Conservation (phyloP, 805 yeast genomes). For the Zygosaccharomyces lentus region DNA sequence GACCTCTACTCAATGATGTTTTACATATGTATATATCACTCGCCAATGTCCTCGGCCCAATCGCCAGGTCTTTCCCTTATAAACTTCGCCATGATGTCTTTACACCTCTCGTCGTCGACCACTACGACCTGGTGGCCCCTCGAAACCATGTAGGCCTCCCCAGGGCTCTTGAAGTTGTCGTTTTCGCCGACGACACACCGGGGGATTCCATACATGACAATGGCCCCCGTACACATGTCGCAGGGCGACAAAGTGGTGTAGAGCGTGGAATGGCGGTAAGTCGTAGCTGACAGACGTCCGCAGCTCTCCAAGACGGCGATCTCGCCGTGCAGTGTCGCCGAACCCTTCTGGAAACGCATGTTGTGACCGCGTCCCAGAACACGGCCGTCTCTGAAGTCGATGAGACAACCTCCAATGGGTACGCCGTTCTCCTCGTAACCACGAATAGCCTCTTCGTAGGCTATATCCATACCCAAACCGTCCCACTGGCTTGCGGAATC, state of each 20-base stretch:
- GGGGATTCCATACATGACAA: slow-evolving; percentile 79
- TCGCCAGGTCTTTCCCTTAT: slow-evolving; percentile 72
- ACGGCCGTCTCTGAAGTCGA: slow-evolving; percentile 58
- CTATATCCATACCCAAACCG: slow-evolving; percentile 58
- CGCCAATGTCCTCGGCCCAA: slow-evolving; percentile 81
- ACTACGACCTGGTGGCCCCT: slow-evolving; percentile 73
- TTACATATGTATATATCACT: slow-evolving; percentile 13
- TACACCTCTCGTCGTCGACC: slow-evolving; percentile 55
- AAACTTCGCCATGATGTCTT: slow-evolving; percentile 69
- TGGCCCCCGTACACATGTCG: slow-evolving; percentile 93
- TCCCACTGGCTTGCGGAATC: slow-evolving; percentile 47
- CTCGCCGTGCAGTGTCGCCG: slow-evolving; percentile 89
- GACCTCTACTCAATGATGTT: neutral
- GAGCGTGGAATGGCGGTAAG: slow-evolving; percentile 81
- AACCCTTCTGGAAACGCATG: slow-evolving; percentile 76
- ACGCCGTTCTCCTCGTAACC: slow-evolving; percentile 84
- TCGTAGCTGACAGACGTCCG: slow-evolving; percentile 77
- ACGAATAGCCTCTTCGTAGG: slow-evolving; percentile 64
- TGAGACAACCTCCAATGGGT: slow-evolving; percentile 56
- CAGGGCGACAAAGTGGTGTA: slow-evolving; percentile 93
- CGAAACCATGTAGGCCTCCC: slow-evolving; percentile 63
- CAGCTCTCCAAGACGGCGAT: slow-evolving; percentile 85
- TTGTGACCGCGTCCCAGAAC: slow-evolving; percentile 89
- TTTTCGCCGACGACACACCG: slow-evolving; percentile 90
- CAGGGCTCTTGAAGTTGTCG: slow-evolving; percentile 67